phyloP scores from a whole-genome alignment of 2,329 filamentous ascomycete species.

The Metarhizium humberi region DNA sequence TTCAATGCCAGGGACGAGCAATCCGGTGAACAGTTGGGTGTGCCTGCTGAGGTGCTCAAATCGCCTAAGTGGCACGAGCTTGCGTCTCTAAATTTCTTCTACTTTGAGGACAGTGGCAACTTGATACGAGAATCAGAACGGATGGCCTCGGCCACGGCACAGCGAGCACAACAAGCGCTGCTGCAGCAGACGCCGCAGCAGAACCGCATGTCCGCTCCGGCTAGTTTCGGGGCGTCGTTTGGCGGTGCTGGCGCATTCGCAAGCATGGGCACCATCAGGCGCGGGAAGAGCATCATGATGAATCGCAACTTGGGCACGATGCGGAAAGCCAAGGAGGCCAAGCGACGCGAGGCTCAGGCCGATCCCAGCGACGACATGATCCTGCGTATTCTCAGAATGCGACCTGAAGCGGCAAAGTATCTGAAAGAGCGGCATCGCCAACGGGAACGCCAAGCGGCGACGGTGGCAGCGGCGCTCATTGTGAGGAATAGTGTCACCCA shows the following conservation, averaged over 20 bases:
- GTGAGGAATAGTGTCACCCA: slow-evolving; percentile 77
- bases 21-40: slow-evolving; percentile 70
- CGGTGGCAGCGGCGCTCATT: slow-evolving; percentile 86
- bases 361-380: slow-evolving; percentile 99
- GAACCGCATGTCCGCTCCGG: slow-evolving; percentile 63
- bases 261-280: slow-evolving; percentile 58
- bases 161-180: slow-evolving; percentile 62
- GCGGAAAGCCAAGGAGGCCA: slow-evolving; percentile 91
- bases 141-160: slow-evolving; percentile 82
- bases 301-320: slow-evolving; percentile 92
- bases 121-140: slow-evolving; percentile 91
- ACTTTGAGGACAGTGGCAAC: slow-evolving; percentile 85
- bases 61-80: slow-evolving; percentile 98
- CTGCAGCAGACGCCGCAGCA: slow-evolving; percentile 34
- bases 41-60: slow-evolving; percentile 84
- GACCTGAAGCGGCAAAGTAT: slow-evolving; percentile 80
- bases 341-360: slow-evolving; percentile 87
- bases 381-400: slow-evolving; percentile 85
- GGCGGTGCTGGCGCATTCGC: slow-evolving; percentile 38
- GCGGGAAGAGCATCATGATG: slow-evolving; percentile 81
- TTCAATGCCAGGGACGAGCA: slow-evolving; percentile 90
- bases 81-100: slow-evolving; percentile 95
- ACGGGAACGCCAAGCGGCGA: slow-evolving; percentile 84
- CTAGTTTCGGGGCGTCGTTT: slow-evolving; percentile 28
- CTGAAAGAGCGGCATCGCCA: slow-evolving; percentile 85